A percentile compares a stretch with the other conserved stretches of the same genome.
These are phyloP conservation scores for Pseudoperonospora humuli DNA, from an alignment of 352 stramenopile genomes.

Conservation along the genomic window DNA sequence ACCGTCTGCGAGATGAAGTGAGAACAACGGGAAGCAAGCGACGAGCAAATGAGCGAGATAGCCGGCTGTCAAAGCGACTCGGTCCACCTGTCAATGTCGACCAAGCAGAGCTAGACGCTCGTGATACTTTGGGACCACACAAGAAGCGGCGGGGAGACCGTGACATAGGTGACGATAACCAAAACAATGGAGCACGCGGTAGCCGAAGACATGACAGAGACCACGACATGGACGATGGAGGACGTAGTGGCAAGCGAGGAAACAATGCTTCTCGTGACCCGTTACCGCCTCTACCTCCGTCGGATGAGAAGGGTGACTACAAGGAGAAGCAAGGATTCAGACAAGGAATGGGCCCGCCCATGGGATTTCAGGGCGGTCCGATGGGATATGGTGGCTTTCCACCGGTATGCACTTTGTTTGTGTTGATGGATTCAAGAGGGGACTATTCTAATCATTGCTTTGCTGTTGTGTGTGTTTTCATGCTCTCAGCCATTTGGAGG, in stretches of 20 bases:
- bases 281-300: slow-evolving; percentile 25
- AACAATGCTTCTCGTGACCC: slow-evolving; percentile 16
- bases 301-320: slow-evolving; percentile 15
- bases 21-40: slow-evolving; percentile 22
- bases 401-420: slow-evolving; percentile 38
- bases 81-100: slow-evolving; percentile 71
- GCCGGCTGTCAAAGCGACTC: slow-evolving; percentile 38
- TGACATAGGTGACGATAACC: slow-evolving; percentile 23
- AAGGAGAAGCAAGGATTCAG: slow-evolving; percentile 21
- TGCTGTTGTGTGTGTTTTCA: slow-evolving; percentile 4
- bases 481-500: slow-evolving; percentile 45
- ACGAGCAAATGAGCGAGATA: slow-evolving; percentile 15
- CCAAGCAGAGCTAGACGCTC: slow-evolving; percentile 65
- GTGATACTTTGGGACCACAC: slow-evolving; percentile 42
- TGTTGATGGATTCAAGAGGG: neutral
- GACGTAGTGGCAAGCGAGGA: slow-evolving; percentile 20
- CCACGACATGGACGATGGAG: slow-evolving; percentile 22
- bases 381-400: slow-evolving; percentile 57
- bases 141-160: slow-evolving; percentile 53
- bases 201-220: slow-evolving; percentile 20
- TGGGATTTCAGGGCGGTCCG: slow-evolving; percentile 51
- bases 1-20: slow-evolving; percentile 18
- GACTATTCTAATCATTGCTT: slow-evolving; percentile 8
- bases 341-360: slow-evolving; percentile 31
- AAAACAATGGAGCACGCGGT: slow-evolving; percentile 10